Percentiles rank a stretch among this genome's conserved stretches.
Evolutionary conservation across 2,329 filamentous ascomycete species (phyloP).

Genomic region (Aspergillus piperis): DNA sequence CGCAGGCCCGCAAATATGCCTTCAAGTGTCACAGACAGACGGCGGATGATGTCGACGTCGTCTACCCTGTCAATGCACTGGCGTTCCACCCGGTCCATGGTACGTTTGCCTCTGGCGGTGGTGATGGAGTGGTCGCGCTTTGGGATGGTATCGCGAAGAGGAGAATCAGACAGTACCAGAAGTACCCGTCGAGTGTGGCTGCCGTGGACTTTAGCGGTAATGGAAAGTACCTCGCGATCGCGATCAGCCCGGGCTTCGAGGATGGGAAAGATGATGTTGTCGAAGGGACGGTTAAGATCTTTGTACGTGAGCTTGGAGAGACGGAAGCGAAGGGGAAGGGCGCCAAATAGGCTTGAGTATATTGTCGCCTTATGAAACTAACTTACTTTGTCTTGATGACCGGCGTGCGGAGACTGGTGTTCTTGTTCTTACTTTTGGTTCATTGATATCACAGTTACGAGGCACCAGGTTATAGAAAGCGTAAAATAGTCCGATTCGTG

Average conservation of each 20-base stretch:
- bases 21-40: conserved; percentile 97
- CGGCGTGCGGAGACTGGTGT: conserved; percentile 8
- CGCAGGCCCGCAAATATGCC: conserved; percentile 90
- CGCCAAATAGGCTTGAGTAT: conserved; percentile 55
- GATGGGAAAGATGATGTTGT: conserved; percentile 77
- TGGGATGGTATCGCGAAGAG: conserved; percentile 93
- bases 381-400: conserved; percentile 13
- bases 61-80: conserved; percentile 88
- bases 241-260: conserved; percentile 83
- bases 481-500: conserved; percentile 11
- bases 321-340: conserved; percentile 86
- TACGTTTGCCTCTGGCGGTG: conserved; percentile 86
- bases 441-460: neutral
- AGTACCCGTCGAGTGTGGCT: conserved; percentile 76
- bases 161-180: conserved; percentile 84
- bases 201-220: conserved; percentile 75
- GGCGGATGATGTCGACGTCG: conserved; percentile 69
- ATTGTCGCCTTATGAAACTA: conserved; percentile 11
- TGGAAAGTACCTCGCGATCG: conserved; percentile 77
- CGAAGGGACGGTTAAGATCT: conserved; percentile 72
- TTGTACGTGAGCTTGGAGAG: conserved; percentile 80
- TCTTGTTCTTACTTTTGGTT: conserved; percentile 2
- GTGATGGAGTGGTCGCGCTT: conserved; percentile 85
- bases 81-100: conserved; percentile 81
- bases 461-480: conserved; percentile 9